These are phyloP conservation scores for Jatropha multifida DNA, from an alignment of 441 rosid genomes.

Conservation along the genomic window DNA sequence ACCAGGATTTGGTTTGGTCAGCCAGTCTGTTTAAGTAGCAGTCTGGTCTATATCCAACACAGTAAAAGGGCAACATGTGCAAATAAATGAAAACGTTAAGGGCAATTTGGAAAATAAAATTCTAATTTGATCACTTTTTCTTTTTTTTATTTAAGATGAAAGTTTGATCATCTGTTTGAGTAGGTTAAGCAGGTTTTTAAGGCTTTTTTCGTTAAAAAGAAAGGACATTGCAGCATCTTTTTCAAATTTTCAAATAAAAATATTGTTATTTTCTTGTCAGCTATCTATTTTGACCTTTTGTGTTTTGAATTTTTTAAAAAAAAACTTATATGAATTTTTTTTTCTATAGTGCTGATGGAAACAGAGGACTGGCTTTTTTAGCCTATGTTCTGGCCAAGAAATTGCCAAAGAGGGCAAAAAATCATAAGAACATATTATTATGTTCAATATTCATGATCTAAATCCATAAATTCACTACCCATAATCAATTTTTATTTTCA, in stretches of 20 bases:
- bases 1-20: neutral
- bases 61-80: neutral
- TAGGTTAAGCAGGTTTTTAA: constrained; percentile 2
- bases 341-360: no score
- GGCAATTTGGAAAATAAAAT: neutral
- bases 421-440: no score
- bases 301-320: neutral
- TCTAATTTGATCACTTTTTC: neutral
- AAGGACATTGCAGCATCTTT: neutral
- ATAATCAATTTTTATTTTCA: no score
- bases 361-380: no score
- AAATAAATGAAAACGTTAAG: neutral
- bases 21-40: neutral
- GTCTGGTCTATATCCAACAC: neutral
- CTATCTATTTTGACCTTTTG: neutral
- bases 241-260: neutral
- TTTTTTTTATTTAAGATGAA: no score
- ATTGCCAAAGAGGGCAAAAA: no score
- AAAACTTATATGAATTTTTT: neutral
- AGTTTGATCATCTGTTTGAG: neutral
- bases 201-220: neutral
- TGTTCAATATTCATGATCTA: no score
- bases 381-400: no score
- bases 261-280: neutral
- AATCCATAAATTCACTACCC: no score